A percentile compares a stretch with the other conserved stretches of the same genome.
Conservation (phyloP, 768 basidiomycete species). For the Russula lepida region DNA sequence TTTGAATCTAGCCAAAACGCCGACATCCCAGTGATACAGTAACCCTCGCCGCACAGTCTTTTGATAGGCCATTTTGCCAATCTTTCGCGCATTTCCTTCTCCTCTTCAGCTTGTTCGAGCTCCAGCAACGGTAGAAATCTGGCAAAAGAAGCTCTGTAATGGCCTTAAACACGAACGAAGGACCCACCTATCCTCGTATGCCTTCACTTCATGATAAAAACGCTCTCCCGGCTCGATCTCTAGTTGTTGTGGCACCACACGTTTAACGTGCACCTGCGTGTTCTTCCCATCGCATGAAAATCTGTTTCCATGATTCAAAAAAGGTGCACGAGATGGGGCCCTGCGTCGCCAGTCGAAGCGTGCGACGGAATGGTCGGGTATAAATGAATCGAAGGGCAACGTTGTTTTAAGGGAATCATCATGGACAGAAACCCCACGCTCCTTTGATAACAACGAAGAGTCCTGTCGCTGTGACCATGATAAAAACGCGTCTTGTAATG, state of each 20-base stretch:
- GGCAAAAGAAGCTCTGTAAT: neutral
- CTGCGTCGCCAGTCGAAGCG: constrained; percentile 59
- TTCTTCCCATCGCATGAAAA: constrained; percentile 9
- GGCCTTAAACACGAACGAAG: neutral
- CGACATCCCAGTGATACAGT: constrained; percentile 54
- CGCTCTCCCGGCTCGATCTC: constrained; percentile 32
- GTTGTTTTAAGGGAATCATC: constrained; percentile 8
- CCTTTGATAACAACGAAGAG: neutral
- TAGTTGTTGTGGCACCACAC: constrained; percentile 32
- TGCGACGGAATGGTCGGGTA: neutral
- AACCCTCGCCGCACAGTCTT: constrained; percentile 60
- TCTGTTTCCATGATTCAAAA: constrained; percentile 10
- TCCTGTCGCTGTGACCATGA: neutral
- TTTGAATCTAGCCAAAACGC: constrained; percentile 63
- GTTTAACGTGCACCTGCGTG: constrained; percentile 28
- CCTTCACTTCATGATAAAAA: constrained; percentile 42
- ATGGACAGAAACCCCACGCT: neutral
- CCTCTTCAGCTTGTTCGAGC: constrained; percentile 58
- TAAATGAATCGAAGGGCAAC: neutral
- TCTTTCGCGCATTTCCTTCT: constrained; percentile 50
- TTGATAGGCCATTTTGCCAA: constrained; percentile 58
- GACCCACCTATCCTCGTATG: constrained; percentile 47
- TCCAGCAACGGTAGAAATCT: constrained; percentile 43
- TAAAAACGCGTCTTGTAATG: neutral
- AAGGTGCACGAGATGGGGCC: constrained; percentile 37